Conservation (phyloP, 2,329 filamentous ascomycete species). For the Colletotrichum theobromicola region DNA sequence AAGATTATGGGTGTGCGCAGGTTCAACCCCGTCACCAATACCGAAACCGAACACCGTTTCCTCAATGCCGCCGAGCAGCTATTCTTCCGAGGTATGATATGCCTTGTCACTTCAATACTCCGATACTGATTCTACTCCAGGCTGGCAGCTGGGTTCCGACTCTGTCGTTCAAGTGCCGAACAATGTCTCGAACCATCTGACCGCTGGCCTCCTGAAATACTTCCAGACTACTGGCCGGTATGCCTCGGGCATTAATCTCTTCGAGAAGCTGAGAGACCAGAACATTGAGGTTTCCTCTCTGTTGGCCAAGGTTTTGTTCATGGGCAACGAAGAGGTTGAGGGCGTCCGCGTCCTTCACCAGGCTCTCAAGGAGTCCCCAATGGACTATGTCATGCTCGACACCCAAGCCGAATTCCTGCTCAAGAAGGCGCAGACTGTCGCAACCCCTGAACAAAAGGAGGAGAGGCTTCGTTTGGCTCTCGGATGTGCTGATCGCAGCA, state of each 20-base stretch:
- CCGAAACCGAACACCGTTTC: constrained; percentile 97
- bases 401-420: constrained; percentile 92
- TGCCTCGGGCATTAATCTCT: constrained; percentile 94
- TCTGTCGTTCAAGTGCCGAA: constrained; percentile 98
- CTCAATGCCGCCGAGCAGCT: constrained; percentile 91
- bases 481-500: constrained; percentile 92
- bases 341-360: constrained; percentile 88
- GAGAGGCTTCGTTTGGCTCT: constrained; percentile 84
- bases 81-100: constrained; percentile 81
- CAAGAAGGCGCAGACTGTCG: constrained; percentile 72
- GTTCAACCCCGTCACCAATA: constrained; percentile 97
- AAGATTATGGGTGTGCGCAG: constrained; percentile 96
- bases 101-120: background rate
- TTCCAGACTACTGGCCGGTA: constrained; percentile 95
- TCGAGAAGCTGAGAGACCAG: constrained; percentile 90
- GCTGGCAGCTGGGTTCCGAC: constrained; percentile 95
- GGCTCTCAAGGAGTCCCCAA: constrained; percentile 86
- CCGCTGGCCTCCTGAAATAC: constrained; percentile 91
- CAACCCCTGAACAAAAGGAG: constrained; percentile 60
- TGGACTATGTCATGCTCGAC: constrained; percentile 97
- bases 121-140: constrained; percentile 48
- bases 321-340: constrained; percentile 97
- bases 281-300: constrained; percentile 95
- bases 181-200: constrained; percentile 93
- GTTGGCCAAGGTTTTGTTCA: constrained; percentile 87